Evolutionary conservation across 768 basidiomycete genomes (phyloP).

Genomic region (Austroboletus eburneus): DNA sequence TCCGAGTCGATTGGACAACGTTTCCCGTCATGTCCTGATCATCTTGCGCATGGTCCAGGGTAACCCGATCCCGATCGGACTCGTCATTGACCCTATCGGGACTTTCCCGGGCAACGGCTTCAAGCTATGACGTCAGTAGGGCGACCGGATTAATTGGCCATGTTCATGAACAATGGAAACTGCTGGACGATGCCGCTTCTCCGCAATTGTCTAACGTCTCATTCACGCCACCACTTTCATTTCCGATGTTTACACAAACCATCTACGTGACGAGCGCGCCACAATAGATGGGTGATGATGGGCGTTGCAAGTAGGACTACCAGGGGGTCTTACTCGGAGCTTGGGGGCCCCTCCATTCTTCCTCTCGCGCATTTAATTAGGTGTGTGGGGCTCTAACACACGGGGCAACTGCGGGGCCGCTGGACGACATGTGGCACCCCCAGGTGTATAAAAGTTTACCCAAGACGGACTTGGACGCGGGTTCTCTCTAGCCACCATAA

Average conservation of each 20-base stretch:
- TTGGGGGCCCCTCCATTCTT: slow-evolving; percentile 7
- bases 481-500: slow-evolving; percentile 15
- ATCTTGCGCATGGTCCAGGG: no score
- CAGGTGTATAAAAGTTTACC: slow-evolving; percentile 21
- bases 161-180: not conserved
- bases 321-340: slow-evolving; percentile 11
- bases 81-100: not conserved
- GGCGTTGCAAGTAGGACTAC: slow-evolving; percentile 8
- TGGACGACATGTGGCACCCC: slow-evolving; percentile 21
- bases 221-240: slow-evolving; percentile 13
- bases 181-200: not conserved
- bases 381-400: slow-evolving; percentile 21
- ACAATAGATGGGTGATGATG: not conserved
- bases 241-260: slow-evolving; percentile 13
- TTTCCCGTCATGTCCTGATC: no score
- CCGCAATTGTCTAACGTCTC: not conserved
- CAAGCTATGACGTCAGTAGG: not conserved
- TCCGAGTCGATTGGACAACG: not conserved
- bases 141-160: not conserved
- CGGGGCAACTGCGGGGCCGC: slow-evolving; percentile 15
- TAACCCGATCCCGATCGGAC: not conserved
- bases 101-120: not conserved
- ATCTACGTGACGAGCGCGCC: slow-evolving; percentile 1
- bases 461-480: slow-evolving; percentile 8
- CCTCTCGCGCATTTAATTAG: slow-evolving; percentile 2